Evolutionary conservation across 169 alveolate genomes (phyloP).

Genomic region (Sarcocystis neurona): DNA sequence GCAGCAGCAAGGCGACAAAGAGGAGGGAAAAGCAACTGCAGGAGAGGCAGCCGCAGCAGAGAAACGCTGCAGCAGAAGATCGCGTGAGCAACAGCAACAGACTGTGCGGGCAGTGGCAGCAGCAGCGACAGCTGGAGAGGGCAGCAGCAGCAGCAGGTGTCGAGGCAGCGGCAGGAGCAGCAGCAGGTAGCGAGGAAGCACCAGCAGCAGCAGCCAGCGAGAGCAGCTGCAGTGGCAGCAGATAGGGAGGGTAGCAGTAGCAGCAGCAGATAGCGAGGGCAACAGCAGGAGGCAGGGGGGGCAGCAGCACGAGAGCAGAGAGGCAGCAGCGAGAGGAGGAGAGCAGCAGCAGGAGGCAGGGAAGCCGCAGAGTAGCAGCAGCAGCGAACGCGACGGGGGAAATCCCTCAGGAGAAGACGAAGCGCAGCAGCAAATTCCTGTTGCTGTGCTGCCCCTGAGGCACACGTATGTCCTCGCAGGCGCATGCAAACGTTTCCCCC

Average conservation of each 20-base stretch:
- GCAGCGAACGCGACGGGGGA: too few species aligned
- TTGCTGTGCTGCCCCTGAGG: too few species aligned
- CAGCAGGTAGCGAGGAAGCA: background rate
- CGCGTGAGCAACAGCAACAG: too few species aligned
- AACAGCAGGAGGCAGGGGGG: background rate
- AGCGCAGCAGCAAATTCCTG: too few species aligned
- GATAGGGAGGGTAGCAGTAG: background rate
- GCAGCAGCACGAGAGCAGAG: background rate
- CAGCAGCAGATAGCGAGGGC: background rate
- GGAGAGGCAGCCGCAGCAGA: too few species aligned
- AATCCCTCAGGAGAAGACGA: too few species aligned
- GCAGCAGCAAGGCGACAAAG: background rate
- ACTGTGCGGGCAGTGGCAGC: too few species aligned
- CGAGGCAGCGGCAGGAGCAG: background rate
- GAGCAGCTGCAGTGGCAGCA: background rate
- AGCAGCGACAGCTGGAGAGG: background rate
- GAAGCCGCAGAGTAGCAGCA: too few species aligned
- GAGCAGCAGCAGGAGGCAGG: background rate
- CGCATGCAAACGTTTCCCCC: too few species aligned
- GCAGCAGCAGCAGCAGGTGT: background rate
- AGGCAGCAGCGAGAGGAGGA: slow-evolving; percentile 5
- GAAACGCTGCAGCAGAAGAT: too few species aligned
- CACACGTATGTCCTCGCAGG: too few species aligned
- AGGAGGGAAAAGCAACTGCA: background rate
- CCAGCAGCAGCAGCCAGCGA: too few species aligned